A percentile compares a stretch with the other conserved stretches of the same genome.
These are phyloP conservation scores for Microcos paniculata DNA, from an alignment of 345 rosid genomes.

Conservation along the genomic window DNA sequence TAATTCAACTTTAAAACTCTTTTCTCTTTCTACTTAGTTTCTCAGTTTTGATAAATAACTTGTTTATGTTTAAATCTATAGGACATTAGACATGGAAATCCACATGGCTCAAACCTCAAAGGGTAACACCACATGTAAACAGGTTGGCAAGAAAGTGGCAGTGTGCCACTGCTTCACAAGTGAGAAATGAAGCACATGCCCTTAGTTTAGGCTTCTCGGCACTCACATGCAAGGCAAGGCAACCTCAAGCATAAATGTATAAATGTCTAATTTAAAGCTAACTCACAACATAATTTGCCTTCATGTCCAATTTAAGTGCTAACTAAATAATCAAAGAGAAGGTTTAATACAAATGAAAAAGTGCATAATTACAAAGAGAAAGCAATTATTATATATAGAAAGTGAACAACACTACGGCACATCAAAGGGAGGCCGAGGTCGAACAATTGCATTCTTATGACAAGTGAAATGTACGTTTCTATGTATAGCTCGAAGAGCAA, in stretches of 20 bases:
- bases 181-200: slow-evolving; percentile 23
- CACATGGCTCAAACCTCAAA: neutral
- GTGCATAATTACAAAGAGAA: slow-evolving; percentile 15
- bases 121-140: slow-evolving; percentile 3
- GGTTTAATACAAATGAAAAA: neutral
- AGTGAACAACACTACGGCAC: slow-evolving; percentile 41
- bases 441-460: slow-evolving; percentile 25
- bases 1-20: neutral
- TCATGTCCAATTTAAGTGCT: neutral
- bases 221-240: slow-evolving; percentile 17
- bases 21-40: neutral
- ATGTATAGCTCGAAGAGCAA: neutral
- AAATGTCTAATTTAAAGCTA: neutral
- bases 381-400: neutral
- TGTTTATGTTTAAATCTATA: neutral
- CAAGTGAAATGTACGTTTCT: slow-evolving; percentile 25
- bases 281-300: neutral
- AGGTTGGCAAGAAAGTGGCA: slow-evolving; percentile 3
- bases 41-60: neutral
- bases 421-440: slow-evolving; percentile 40
- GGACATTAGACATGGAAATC: neutral
- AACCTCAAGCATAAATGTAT: neutral
- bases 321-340: neutral
- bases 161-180: neutral
- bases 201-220: too few relatives aligned